Evolutionary conservation across 495 filamentous ascomycete genomes (phyloP).

Genomic region (Neurospora intermedia): DNA sequence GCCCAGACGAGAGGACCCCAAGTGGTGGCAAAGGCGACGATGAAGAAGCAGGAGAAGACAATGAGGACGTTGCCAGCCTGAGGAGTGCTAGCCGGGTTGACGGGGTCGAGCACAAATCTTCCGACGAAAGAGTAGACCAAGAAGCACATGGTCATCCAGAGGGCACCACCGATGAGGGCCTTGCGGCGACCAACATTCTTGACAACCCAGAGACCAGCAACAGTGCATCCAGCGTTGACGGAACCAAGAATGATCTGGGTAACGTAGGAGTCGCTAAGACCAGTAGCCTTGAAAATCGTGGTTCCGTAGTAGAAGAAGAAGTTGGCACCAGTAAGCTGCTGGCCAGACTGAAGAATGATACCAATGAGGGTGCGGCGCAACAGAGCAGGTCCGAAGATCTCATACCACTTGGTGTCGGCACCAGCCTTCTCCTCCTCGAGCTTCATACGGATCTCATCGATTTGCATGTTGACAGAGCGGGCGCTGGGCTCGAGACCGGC

Average conservation of each 20-base stretch:
- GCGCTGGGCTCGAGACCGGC: conserved; percentile 59
- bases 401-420: conserved; percentile 47
- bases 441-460: conserved; percentile 63
- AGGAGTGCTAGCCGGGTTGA: conserved; percentile 41
- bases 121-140: conserved; percentile 66
- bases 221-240: conserved; percentile 64
- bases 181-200: conserved; percentile 60
- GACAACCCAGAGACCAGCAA: conserved; percentile 64
- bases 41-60: conserved; percentile 74
- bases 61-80: conserved; percentile 60
- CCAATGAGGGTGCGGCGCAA: conserved; percentile 60
- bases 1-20: conserved; percentile 85
- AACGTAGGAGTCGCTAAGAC: conserved; percentile 55
- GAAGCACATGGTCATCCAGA: conserved; percentile 63
- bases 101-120: conserved; percentile 41
- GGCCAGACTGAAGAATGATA: conserved; percentile 58
- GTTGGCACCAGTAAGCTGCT: conserved; percentile 64
- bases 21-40: conserved; percentile 50
- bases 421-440: conserved; percentile 50
- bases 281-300: conserved; percentile 58
- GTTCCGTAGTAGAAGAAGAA: conserved; percentile 81
- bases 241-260: conserved; percentile 65
- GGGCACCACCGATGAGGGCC: conserved; percentile 52
- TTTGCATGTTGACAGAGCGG: conserved; percentile 54
- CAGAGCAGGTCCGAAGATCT: conserved; percentile 65